Evolutionary conservation across 1,284 basidiomycete genomes (phyloP).

Genomic region (Erythrobasidium hasegawianum): DNA sequence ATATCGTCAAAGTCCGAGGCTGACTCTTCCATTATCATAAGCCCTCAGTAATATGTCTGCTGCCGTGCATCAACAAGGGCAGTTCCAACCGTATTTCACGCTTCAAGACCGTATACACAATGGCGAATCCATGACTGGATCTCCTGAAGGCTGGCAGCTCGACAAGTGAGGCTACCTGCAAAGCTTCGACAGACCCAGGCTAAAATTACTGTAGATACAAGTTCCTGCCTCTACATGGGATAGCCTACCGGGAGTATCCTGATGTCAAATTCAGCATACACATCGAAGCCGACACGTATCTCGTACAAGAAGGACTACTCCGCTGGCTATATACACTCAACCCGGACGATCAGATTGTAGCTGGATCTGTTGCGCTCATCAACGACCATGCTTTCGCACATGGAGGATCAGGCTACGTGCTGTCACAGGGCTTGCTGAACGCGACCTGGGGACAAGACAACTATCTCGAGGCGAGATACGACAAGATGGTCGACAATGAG

Average conservation of each 20-base stretch:
- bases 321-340: constrained; percentile 34
- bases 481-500: constrained; percentile 9
- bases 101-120: constrained; percentile 1
- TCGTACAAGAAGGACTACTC: constrained; percentile 39
- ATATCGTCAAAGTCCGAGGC: too few species aligned
- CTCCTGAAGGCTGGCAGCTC: constrained; percentile 8
- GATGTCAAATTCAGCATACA: constrained; percentile 40
- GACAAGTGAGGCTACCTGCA: constrained; percentile 7
- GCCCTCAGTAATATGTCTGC: not conserved
- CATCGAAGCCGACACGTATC: constrained; percentile 43
- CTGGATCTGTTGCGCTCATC: constrained; percentile 20
- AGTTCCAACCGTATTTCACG: not conserved
- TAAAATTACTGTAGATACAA: constrained; percentile 40
- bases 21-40: too few species aligned
- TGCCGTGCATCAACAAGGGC: not conserved
- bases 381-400: constrained; percentile 38
- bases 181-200: not conserved
- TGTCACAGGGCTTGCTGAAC: constrained; percentile 29
- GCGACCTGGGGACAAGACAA: constrained; percentile 36
- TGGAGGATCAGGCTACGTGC: constrained; percentile 39
- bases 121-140: not conserved
- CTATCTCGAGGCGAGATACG: constrained; percentile 18
- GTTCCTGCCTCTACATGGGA: constrained; percentile 39
- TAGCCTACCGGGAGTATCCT: constrained; percentile 36
- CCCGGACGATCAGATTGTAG: constrained; percentile 14